Evolutionary conservation across 306 rosid species (phyloP), one percentile per base, ranked within the genome.

Genomic region (Alnus rubra): DNA sequence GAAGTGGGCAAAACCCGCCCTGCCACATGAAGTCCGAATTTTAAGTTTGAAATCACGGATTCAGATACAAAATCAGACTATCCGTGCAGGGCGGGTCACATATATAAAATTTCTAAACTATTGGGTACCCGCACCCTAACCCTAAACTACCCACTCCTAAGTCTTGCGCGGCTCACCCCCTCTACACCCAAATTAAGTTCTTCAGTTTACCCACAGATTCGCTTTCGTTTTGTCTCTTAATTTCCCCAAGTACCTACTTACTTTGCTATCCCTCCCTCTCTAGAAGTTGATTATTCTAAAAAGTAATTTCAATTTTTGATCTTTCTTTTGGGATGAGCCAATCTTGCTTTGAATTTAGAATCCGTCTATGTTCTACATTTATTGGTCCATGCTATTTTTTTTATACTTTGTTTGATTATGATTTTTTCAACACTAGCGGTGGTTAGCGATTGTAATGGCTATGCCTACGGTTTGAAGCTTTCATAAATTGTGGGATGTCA

Each of bases 361-460:
- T 67, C 60, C 73, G 81, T 82, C 89, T 55, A 72, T 79, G 74
- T 74, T 76, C 70, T 63, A 33, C 67, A 79, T 87, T 78, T 69
- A n/a, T 76, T 10, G 76, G 59, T 47, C 58, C 30, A 19, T 81
- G 54, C 52, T 78, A 33, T 28, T 55, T 10, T 60, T 4, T 48
- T 64, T 63, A 45, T 78, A 83, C 76, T 69, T 79, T 74, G 86
- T 88, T 88, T 88, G 97, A 90, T 93, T 82, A 71, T 37, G 82
- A 81, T 78, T 73, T 83, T 85, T 88, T 87, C 89, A 84, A 87
- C 90, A 39, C 85, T 63, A 74, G n/a, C 59, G 71, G 82, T 59
- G 12, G 53, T 42, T 79, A 47, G 49, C 79, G 70, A 67, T 76
- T 52, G 28, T 23, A 23, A 23, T 83, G 28, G 28, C 28, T 23